phyloP scores from a whole-genome alignment of 2,329 filamentous ascomycete genomes.

The Conoideocrella luteorostrata region DNA sequence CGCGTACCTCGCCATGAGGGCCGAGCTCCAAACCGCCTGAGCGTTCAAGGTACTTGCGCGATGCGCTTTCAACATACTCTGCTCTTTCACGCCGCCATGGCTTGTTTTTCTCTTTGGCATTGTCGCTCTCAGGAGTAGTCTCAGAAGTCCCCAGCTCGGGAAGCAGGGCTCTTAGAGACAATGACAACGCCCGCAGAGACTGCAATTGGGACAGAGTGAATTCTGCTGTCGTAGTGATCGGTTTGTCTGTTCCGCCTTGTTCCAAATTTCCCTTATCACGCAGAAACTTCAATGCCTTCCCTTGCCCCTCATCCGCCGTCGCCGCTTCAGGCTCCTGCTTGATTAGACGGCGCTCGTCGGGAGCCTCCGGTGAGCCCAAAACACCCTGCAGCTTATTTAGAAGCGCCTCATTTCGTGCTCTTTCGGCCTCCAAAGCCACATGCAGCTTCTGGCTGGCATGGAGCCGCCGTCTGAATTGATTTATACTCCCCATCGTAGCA shows the following conservation, averaged over 20 bases:
- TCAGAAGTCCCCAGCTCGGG: slow-evolving; percentile 45
- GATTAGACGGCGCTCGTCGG: slow-evolving; percentile 10
- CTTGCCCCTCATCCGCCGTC: slow-evolving; percentile 4
- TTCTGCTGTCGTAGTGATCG: slow-evolving; percentile 63
- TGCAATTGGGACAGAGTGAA: slow-evolving; percentile 83
- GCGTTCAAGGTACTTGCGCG: slow-evolving; percentile 67
- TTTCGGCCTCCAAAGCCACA: slow-evolving; percentile 61
- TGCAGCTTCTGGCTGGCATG: slow-evolving; percentile 75
- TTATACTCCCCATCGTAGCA: slow-evolving; percentile 62
- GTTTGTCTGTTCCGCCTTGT: slow-evolving; percentile 44
- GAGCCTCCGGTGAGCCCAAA: slow-evolving; percentile 26
- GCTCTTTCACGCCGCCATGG: slow-evolving; percentile 65
- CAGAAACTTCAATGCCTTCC: slow-evolving; percentile 47
- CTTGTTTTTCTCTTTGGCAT: slow-evolving; percentile 27
- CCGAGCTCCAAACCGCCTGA: slow-evolving; percentile 61
- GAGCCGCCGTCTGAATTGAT: slow-evolving; percentile 64
- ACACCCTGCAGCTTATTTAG: slow-evolving; percentile 54
- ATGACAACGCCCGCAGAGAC: slow-evolving; percentile 61
- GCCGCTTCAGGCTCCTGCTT: slow-evolving; percentile 5
- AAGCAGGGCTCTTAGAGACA: slow-evolving; percentile 55
- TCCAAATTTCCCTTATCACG: slow-evolving; percentile 44
- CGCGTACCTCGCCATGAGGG: slow-evolving; percentile 52
- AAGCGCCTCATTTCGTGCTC: slow-evolving; percentile 63
- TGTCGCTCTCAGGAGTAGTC: slow-evolving; percentile 7
- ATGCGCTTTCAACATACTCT: slow-evolving; percentile 78